A percentile compares a stretch with the other conserved stretches of the same genome.
phyloP scores from a whole-genome alignment of 768 basidiomycete species.

The Chiua virens region DNA sequence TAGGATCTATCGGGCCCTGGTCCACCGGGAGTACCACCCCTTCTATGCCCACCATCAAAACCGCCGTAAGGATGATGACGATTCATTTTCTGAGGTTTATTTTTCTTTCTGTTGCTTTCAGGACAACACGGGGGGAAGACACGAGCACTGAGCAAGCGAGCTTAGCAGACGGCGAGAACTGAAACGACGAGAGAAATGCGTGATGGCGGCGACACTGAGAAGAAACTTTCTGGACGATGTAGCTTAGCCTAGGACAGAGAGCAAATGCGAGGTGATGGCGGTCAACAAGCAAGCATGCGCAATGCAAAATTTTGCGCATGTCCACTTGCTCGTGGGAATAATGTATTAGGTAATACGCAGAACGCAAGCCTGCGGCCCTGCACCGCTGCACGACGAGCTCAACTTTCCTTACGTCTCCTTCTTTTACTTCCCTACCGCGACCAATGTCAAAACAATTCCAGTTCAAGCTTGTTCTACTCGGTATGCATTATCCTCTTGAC shows the following conservation, averaged over 20 bases:
- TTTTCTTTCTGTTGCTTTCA: constrained; percentile 27
- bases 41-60: constrained; percentile 60
- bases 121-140: constrained; percentile 22
- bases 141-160: constrained; percentile 25
- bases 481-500: constrained; percentile 39
- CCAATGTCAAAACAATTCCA: constrained; percentile 90
- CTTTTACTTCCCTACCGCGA: constrained; percentile 29
- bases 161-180: constrained; percentile 25
- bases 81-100: constrained; percentile 56
- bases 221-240: constrained; percentile 21
- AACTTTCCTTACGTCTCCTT: constrained; percentile 4
- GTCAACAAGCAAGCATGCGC: constrained; percentile 29
- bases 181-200: constrained; percentile 19
- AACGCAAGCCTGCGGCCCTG: constrained; percentile 1
- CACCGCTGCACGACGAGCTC: constrained; percentile 10
- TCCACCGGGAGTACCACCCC: constrained; percentile 65
- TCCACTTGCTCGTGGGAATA: constrained; percentile 23
- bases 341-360: constrained; percentile 23
- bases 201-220: constrained; percentile 18
- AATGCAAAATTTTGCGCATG: constrained; percentile 35
- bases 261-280: constrained; percentile 36
- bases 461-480: constrained; percentile 96
- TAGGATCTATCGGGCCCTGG: constrained; percentile 72
- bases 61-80: constrained; percentile 86
- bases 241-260: constrained; percentile 26